Conservation (phyloP, 2,329 filamentous ascomycete species). For the Aspergillus ibericus region DNA sequence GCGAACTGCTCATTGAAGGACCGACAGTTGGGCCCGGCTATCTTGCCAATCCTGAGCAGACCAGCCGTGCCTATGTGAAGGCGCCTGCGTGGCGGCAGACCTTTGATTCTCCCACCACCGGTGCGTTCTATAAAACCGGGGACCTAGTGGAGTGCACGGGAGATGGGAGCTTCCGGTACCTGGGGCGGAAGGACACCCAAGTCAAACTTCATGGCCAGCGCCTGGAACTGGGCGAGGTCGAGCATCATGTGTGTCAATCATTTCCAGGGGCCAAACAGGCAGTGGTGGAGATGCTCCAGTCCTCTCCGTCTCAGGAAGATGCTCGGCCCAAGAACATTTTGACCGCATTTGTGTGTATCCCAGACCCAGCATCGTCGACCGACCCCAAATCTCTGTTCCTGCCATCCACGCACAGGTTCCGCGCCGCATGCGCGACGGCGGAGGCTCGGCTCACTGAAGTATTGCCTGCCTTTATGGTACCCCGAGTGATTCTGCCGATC, state of each 20-base stretch:
- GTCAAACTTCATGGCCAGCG: slow-evolving; percentile 26
- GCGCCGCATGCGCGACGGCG: not conserved
- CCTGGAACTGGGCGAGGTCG: slow-evolving; percentile 25
- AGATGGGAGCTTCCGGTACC: slow-evolving; percentile 20
- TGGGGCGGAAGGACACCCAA: slow-evolving; percentile 18
- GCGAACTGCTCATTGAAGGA: slow-evolving; percentile 33
- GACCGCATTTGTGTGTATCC: not conserved
- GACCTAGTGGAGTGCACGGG: slow-evolving; percentile 18
- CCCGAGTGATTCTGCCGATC: slow-evolving; percentile 34
- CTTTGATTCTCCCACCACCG: not conserved
- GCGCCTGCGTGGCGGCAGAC: slow-evolving; percentile 17
- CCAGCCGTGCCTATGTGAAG: slow-evolving; percentile 23
- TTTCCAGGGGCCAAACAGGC: not conserved
- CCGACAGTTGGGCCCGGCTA: slow-evolving; percentile 34
- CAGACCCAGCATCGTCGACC: not conserved
- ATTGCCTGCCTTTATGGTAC: slow-evolving; percentile 35
- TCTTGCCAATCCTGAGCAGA: slow-evolving; percentile 30
- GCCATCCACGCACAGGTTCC: not conserved
- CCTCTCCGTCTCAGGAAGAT: not conserved
- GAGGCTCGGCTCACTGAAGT: not conserved
- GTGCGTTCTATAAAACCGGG: slow-evolving; percentile 20
- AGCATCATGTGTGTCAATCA: slow-evolving; percentile 12
- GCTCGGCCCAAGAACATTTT: not conserved
- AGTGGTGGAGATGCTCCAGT: not conserved
- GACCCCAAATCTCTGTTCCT: not conserved